Conservation (phyloP, 768 basidiomycete genomes). For the Cyclocybe aegerita region DNA sequence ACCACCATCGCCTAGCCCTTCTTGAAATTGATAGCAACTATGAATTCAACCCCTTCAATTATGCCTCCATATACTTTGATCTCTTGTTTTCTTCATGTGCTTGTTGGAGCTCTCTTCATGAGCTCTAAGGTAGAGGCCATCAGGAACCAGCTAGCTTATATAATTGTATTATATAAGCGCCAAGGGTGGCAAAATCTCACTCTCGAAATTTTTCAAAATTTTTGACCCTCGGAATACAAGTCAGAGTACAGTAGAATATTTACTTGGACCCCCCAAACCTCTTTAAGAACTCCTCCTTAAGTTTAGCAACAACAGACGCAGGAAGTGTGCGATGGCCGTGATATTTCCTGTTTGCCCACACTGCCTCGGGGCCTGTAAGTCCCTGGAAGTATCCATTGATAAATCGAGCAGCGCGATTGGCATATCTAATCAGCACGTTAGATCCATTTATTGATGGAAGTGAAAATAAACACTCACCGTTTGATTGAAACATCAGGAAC, state of each 20-base stretch:
- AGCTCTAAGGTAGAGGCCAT: conserved; percentile 12
- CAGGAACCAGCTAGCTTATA: conserved; percentile 13
- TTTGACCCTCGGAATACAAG: too few relatives aligned
- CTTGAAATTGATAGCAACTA: too few relatives aligned
- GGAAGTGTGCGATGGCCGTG: conserved; percentile 28
- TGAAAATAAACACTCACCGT: conserved; percentile 10
- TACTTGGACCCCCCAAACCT: too few relatives aligned
- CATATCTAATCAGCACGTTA: conserved; percentile 15
- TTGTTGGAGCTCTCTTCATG: too few relatives aligned
- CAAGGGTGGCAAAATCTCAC: too few relatives aligned
- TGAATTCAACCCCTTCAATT: too few relatives aligned
- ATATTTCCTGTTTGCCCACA: conserved; percentile 28
- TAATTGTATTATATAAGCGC: not conserved
- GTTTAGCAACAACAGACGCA: conserved; percentile 10
- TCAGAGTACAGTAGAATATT: too few relatives aligned
- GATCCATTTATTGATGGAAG: not conserved
- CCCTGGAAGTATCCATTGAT: conserved; percentile 25
- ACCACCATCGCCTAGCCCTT: too few relatives aligned
- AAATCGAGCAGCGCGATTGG: conserved; percentile 21
- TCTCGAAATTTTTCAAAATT: too few relatives aligned
- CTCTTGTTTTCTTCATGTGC: too few relatives aligned
- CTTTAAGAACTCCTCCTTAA: conserved; percentile 1
- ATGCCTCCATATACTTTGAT: too few relatives aligned
- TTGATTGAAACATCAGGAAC: conserved; percentile 25
- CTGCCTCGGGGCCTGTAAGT: conserved; percentile 24